A percentile compares a stretch with the other conserved stretches of the same genome.
Evolutionary conservation across 2,329 filamentous ascomycete species (phyloP).

Genomic region (Stagonosporopsis vannaccii): DNA sequence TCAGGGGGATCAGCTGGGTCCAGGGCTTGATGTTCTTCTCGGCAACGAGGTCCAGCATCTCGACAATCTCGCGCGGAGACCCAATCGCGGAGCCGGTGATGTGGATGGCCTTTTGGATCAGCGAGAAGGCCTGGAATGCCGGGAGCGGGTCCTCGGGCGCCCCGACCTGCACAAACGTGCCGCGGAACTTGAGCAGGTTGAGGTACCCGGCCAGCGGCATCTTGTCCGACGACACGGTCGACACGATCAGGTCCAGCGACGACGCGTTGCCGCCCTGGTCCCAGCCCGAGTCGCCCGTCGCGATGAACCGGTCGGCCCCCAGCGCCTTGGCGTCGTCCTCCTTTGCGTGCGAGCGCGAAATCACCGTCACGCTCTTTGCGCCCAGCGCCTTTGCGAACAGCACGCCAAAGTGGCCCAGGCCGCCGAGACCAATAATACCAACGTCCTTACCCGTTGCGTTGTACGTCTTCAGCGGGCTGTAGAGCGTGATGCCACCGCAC

Average conservation of each 20-base stretch:
- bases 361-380: constrained; percentile 69
- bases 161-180: constrained; percentile 71
- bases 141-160: constrained; percentile 64
- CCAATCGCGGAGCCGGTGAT: constrained; percentile 37
- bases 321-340: constrained; percentile 66
- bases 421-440: constrained; percentile 75
- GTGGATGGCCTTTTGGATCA: constrained; percentile 51
- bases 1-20: constrained; percentile 68
- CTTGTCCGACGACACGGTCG: constrained; percentile 57
- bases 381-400: constrained; percentile 75
- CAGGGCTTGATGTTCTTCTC: constrained; percentile 66
- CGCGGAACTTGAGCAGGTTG: constrained; percentile 63
- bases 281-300: constrained; percentile 63
- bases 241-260: constrained; percentile 66
- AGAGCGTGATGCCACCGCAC: constrained; percentile 82
- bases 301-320: constrained; percentile 68
- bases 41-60: constrained; percentile 63
- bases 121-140: constrained; percentile 59
- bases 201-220: constrained; percentile 69
- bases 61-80: constrained; percentile 31
- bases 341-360: constrained; percentile 68
- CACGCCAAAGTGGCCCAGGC: constrained; percentile 75
- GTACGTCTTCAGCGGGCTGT: constrained; percentile 76
- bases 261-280: constrained; percentile 64
- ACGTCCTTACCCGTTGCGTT: constrained; percentile 80